Evolutionary conservation across 352 stramenopile species (phyloP).

Genomic region (Phytophthora quininea): DNA sequence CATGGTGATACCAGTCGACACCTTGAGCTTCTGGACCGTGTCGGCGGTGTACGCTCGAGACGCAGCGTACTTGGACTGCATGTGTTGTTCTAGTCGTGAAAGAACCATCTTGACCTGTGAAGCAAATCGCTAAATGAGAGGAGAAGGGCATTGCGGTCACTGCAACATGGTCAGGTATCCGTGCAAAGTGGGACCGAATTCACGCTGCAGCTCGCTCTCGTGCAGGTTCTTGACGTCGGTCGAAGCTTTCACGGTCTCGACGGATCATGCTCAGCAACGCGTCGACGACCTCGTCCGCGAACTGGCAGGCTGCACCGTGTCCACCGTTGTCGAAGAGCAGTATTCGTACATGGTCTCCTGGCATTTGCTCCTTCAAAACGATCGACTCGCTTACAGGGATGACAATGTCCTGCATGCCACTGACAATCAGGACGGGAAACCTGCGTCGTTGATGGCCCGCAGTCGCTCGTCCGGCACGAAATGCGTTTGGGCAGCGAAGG

Average conservation of each 20-base stretch:
- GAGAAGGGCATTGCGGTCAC: too few relatives aligned
- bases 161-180: too few relatives aligned
- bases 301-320: slow-evolving; percentile 58
- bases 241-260: slow-evolving; percentile 14
- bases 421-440: slow-evolving; percentile 59
- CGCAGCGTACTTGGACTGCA: slow-evolving; percentile 43
- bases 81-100: slow-evolving; percentile 48
- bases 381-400: slow-evolving; percentile 50
- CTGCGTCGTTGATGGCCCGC: slow-evolving; percentile 39
- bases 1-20: slow-evolving; percentile 52
- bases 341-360: slow-evolving; percentile 45
- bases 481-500: slow-evolving; percentile 45
- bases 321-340: slow-evolving; percentile 54
- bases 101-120: slow-evolving; percentile 18
- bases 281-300: slow-evolving; percentile 45
- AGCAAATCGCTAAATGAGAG: too few relatives aligned
- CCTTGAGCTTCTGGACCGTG: slow-evolving; percentile 36
- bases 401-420: slow-evolving; percentile 50
- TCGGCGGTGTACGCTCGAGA: slow-evolving; percentile 24
- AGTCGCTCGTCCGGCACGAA: slow-evolving; percentile 58
- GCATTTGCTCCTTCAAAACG: slow-evolving; percentile 38
- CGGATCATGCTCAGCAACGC: slow-evolving; percentile 37
- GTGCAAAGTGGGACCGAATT: too few relatives aligned
- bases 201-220: too few relatives aligned
- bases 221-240: too few relatives aligned